Conservation (phyloP, 116 monocot species). For the Posidonia oceanica region DNA sequence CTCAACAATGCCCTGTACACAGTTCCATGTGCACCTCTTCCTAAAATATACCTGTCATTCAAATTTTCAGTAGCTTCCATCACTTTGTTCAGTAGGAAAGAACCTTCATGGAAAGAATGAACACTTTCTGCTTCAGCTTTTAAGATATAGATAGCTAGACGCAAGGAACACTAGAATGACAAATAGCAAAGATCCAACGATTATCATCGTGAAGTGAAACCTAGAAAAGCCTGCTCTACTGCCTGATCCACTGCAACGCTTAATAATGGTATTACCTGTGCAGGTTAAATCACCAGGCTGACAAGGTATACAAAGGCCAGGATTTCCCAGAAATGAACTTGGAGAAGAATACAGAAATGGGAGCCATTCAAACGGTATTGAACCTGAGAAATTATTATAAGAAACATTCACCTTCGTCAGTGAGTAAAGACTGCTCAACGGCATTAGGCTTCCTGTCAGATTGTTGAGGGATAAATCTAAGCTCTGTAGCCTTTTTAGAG, state of each 20-base stretch:
- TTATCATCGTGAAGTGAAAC: conserved; percentile 20
- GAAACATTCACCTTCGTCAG: conserved; percentile 60
- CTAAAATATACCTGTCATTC: conserved; percentile 44
- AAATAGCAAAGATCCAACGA: conserved; percentile 33
- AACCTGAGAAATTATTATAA: conserved; percentile 56
- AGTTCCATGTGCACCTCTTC: conserved; percentile 78
- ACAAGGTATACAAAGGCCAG: conserved; percentile 50
- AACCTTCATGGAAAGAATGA: conserved; percentile 35
- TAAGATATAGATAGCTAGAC: not conserved
- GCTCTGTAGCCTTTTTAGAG: conserved; percentile 33
- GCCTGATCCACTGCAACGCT: not conserved
- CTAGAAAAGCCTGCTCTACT: conserved; percentile 18
- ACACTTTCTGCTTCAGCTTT: conserved; percentile 11
- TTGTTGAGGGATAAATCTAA: conserved; percentile 81
- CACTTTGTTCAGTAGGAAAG: conserved; percentile 45
- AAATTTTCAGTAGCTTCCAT: conserved; percentile 82
- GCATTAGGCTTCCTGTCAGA: conserved; percentile 42
- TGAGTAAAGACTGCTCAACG: conserved; percentile 27
- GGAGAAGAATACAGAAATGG: conserved; percentile 48
- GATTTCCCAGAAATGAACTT: conserved; percentile 64
- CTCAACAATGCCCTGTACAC: conserved; percentile 63
- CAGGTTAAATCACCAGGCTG: conserved; percentile 10
- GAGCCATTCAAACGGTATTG: conserved; percentile 37
- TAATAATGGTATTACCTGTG: conserved; percentile 13
- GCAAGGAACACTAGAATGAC: conserved; percentile 30